Evolutionary conservation across 768 basidiomycete genomes (phyloP), one percentile per base, ranked within the genome.

Genomic region (Cystofilobasidium macerans): DNA sequence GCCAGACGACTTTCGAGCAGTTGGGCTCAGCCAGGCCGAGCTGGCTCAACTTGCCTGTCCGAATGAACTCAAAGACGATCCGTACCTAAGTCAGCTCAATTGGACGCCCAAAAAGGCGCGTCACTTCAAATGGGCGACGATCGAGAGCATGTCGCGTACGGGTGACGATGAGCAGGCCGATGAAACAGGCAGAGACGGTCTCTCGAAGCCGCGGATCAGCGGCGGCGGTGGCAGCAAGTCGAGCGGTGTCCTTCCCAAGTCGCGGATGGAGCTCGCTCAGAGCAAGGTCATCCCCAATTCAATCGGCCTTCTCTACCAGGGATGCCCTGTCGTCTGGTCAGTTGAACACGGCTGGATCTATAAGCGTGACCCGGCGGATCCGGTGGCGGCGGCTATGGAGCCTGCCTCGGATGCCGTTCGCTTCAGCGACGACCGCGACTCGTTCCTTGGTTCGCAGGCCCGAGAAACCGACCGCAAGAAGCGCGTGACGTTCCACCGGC

Each of bases 31-130:
- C 58, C 74, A 61, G 57, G 82, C 77, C 35, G 75, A 73, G 28
- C 43, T 56, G 26, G 57, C 90, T 85, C 86, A 22, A 5, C 60
- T 61, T 28, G 65, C 60, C 59, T 57, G 53, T 22, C 65, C 65
- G 3, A 43, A 40, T 30, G 40, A 67, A 24, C 11, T 67, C 26
- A 82, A 80, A 73, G 79, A 81, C 3, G 87, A 90, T 75, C 84
- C 84, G 9, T 95, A 91, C 90, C 76, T 93, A 18, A 82, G 80
- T 57, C 95, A 99, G 75, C 79, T 98, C 65, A 93, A 99, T 74
- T 98, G 95, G 95, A 85, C 88, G 1, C 89, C 89, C 1, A 97
- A 98, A 75, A 69, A 59, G 16, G 74, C 75, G 3, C 58, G 73
- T 14, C 45, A 40, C 40, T 28, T 54, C n/a, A n/a, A 56, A 75